Percentiles rank a stretch among this genome's conserved stretches.
Evolutionary conservation across 2,329 filamentous ascomycete species (phyloP).

Genomic region (Monosporascus sp.): DNA sequence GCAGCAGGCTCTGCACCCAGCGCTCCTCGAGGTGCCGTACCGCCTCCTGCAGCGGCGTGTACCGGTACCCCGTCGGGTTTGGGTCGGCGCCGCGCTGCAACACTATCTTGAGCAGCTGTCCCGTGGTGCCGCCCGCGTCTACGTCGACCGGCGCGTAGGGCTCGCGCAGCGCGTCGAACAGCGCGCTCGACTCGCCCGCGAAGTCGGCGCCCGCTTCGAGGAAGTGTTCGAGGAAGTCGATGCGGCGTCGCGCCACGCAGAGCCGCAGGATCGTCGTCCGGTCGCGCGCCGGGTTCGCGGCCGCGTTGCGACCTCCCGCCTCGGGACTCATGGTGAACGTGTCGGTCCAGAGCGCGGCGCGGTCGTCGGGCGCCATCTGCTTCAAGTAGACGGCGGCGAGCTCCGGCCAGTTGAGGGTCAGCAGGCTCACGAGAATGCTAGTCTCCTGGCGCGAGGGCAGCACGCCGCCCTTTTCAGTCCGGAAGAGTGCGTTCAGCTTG

Average conservation of each 20-base stretch:
- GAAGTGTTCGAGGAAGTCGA: constrained; percentile 6
- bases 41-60: constrained; percentile 15
- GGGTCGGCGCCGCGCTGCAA: constrained; percentile 14
- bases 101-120: constrained; percentile 12
- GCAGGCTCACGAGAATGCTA: constrained; percentile 7
- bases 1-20: constrained; percentile 14
- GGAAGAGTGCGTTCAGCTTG: constrained; percentile 1
- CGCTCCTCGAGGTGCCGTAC: constrained; percentile 10
- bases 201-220: constrained; percentile 7
- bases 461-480: neutral
- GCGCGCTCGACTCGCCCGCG: constrained; percentile 1
- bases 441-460: neutral
- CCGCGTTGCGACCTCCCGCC: neutral
- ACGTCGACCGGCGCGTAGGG: neutral
- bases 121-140: constrained; percentile 6
- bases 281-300: neutral
- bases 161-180: constrained; percentile 3
- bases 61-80: constrained; percentile 9
- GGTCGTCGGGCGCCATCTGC: constrained; percentile 1
- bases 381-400: constrained; percentile 10
- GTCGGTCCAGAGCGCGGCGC: constrained; percentile 3
- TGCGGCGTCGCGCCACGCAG: constrained; percentile 1
- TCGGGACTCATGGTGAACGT: constrained; percentile 2
- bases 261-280: constrained; percentile 4
- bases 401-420: constrained; percentile 7